Percentiles rank a stretch among this genome's conserved stretches.
These are phyloP conservation scores for Arabis hirsuta DNA, from an alignment of 345 rosid genomes.

Conservation along the genomic window DNA sequence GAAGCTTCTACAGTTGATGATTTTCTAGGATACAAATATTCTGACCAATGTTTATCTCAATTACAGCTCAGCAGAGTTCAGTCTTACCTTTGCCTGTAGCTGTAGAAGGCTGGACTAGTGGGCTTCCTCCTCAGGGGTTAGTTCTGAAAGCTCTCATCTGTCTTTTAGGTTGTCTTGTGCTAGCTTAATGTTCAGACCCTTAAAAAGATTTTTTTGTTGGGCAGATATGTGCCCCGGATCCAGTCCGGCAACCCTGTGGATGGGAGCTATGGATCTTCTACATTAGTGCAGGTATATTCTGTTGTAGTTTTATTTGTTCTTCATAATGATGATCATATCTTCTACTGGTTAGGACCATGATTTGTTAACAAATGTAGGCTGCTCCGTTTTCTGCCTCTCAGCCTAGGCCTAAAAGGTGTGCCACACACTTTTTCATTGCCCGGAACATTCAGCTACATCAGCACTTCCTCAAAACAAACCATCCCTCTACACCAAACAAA, in stretches of 20 bases:
- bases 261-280: conserved; percentile 41
- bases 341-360: conserved; percentile 23
- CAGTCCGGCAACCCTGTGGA: conserved; percentile 47
- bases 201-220: background rate
- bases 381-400: conserved; percentile 45
- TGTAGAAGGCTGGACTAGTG: conserved; percentile 45
- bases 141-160: conserved; percentile 29
- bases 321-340: conserved; percentile 8
- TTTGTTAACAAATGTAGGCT: conserved; percentile 38
- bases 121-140: conserved; percentile 53
- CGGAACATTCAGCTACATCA: conserved; percentile 58
- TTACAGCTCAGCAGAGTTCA: conserved; percentile 51
- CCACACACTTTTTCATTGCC: conserved; percentile 63
- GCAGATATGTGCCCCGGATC: conserved; percentile 49
- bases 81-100: conserved; percentile 45
- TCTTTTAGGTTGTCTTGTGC: conserved; percentile 17
- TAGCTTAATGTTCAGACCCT: conserved; percentile 11
- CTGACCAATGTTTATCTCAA: conserved; percentile 28
- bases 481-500: conserved; percentile 47
- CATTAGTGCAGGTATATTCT: conserved; percentile 47
- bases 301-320: conserved; percentile 2
- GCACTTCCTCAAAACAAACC: conserved; percentile 51
- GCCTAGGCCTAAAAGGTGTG: conserved; percentile 58
- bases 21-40: conserved; percentile 1
- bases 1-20: conserved; percentile 3